phyloP scores from a whole-genome alignment of 176 grass and related monocot genomes.

The Saccharum officinarum region DNA sequence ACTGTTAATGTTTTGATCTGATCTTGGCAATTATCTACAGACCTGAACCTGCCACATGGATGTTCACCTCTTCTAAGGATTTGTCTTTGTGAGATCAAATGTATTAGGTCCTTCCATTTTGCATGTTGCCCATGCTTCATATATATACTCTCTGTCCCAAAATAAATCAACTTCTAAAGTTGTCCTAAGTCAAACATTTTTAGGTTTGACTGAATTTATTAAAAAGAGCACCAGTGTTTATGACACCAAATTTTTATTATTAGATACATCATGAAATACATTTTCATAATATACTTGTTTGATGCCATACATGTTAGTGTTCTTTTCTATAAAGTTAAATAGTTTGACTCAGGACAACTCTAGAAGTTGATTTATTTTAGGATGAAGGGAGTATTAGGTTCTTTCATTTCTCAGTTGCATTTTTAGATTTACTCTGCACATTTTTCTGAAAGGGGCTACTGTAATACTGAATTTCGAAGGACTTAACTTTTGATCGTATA shows the following conservation, averaged over 20 bases:
- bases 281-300: neutral
- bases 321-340: neutral
- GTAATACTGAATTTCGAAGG: neutral
- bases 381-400: neutral
- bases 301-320: neutral
- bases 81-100: slow-evolving; percentile 31
- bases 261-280: neutral
- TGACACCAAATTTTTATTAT: neutral
- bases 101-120: neutral
- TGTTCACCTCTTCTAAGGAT: too few relatives aligned
- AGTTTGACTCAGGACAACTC: neutral
- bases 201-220: neutral
- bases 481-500: neutral
- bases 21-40: slow-evolving; percentile 5
- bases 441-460: neutral
- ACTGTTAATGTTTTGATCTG: slow-evolving; percentile 12
- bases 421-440: slow-evolving; percentile 6
- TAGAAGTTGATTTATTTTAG: neutral
- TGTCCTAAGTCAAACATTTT: neutral
- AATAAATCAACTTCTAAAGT: neutral
- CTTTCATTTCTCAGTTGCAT: neutral
- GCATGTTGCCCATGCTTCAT: neutral
- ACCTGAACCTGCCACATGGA: slow-evolving; percentile 9
- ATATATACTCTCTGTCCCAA: neutral
- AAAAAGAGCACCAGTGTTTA: neutral